phyloP scores from a whole-genome alignment of 805 yeast species.

The Candida berthetii region DNA sequence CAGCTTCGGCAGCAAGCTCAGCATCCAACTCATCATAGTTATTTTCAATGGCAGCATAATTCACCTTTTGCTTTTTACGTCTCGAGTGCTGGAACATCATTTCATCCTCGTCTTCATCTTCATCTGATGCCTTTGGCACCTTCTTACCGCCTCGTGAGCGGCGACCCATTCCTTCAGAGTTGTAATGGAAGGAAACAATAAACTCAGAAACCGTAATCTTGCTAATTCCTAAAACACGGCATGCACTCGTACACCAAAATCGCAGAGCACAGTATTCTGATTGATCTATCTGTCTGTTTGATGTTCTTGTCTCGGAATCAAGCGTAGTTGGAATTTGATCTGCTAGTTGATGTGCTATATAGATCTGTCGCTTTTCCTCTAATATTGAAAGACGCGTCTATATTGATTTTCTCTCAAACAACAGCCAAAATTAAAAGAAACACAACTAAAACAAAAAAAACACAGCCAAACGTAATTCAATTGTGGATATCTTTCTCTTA shows the following conservation, averaged over 20 bases:
- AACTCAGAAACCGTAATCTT: slow-evolving; percentile 4
- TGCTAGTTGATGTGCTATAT: too few species aligned
- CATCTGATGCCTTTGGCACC: neutral
- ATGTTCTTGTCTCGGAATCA: too few species aligned
- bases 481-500: too few species aligned
- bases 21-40: slow-evolving; percentile 23
- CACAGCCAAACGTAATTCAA: too few species aligned
- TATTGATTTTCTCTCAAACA: neutral
- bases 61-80: slow-evolving; percentile 23
- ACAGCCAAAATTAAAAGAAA: too few species aligned
- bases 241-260: too few species aligned
- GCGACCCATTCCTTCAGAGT: slow-evolving; percentile 5
- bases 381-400: too few species aligned
- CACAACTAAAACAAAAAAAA: too few species aligned
- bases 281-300: too few species aligned
- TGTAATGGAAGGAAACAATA: slow-evolving; percentile 9
- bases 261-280: too few species aligned
- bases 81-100: slow-evolving; percentile 23
- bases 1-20: slow-evolving; percentile 5
- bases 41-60: slow-evolving; percentile 29
- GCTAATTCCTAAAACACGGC: neutral
- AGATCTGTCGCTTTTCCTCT: too few species aligned
- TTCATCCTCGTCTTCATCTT: slow-evolving; percentile 16
- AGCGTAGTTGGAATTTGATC: too few species aligned
- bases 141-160: neutral